phyloP scores from a whole-genome alignment of 1,284 basidiomycete genomes.

The Marasmius fiardii region DNA sequence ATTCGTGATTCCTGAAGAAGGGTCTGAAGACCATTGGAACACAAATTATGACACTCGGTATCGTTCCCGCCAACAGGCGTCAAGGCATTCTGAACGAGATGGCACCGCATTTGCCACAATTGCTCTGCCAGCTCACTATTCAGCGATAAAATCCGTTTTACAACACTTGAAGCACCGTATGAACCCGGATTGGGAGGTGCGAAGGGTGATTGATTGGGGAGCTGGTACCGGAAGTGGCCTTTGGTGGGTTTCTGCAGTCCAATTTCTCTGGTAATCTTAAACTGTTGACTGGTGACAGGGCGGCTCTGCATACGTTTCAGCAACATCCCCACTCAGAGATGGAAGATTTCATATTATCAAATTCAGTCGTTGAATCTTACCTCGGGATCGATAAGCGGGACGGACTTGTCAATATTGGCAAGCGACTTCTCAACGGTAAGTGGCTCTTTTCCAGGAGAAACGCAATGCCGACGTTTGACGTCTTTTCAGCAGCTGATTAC shows the following conservation, averaged over 20 bases:
- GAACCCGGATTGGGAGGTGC: conserved; percentile 53
- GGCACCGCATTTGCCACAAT: conserved; percentile 74
- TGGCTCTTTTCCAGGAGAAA: conserved; percentile 1
- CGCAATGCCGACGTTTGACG: not conserved
- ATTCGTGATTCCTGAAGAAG: conserved; percentile 39
- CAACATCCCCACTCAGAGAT: conserved; percentile 27
- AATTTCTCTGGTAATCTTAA: not conserved
- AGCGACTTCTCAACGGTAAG: conserved; percentile 56
- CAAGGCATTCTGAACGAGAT: conserved; percentile 59
- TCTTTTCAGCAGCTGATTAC: conserved; percentile 42
- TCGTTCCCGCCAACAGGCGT: conserved; percentile 52
- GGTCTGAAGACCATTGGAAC: conserved; percentile 44
- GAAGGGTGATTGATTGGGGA: conserved; percentile 73
- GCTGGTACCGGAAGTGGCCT: conserved; percentile 71
- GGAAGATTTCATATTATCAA: conserved; percentile 35
- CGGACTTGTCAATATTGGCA: conserved; percentile 63
- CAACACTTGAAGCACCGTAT: conserved; percentile 59
- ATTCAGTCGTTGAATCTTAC: conserved; percentile 57
- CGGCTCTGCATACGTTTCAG: conserved; percentile 59
- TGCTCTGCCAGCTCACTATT: conserved; percentile 74
- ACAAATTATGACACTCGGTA: conserved; percentile 53
- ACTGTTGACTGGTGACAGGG: conserved; percentile 39
- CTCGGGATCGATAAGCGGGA: conserved; percentile 70
- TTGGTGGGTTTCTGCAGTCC: conserved; percentile 48
- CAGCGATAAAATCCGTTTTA: conserved; percentile 65